Conservation (phyloP, 2,329 filamentous ascomycete genomes). For the Cladosporium sp. region DNA sequence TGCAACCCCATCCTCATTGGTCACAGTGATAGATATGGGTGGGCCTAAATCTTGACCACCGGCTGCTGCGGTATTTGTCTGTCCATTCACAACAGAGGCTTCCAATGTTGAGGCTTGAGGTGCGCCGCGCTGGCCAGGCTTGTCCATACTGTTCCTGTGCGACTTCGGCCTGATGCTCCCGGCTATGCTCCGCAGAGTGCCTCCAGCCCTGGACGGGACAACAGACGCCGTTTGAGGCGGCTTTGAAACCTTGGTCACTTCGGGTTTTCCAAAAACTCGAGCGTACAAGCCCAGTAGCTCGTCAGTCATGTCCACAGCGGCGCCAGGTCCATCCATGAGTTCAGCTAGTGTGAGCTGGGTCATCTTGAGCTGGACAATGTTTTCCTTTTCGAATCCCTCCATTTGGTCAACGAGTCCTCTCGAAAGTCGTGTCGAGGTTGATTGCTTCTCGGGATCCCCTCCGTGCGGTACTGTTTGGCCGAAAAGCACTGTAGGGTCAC, state of each 20-base stretch:
- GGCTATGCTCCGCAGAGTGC: constrained; percentile 46
- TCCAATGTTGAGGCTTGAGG: neutral
- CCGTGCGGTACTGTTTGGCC: neutral
- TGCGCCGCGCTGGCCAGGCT: neutral
- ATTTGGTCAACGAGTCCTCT: constrained; percentile 66
- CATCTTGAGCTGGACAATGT: constrained; percentile 90
- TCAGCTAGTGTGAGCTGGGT: constrained; percentile 83
- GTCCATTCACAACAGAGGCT: neutral
- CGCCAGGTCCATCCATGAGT: constrained; percentile 72
- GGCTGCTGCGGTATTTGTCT: constrained; percentile 9
- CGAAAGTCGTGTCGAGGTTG: constrained; percentile 13
- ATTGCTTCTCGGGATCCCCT: constrained; percentile 17
- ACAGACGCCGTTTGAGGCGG: constrained; percentile 44
- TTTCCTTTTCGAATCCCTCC: constrained; percentile 76
- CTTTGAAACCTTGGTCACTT: constrained; percentile 35
- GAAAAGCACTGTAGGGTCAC: constrained; percentile 60
- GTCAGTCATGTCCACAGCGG: constrained; percentile 80
- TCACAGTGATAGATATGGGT: constrained; percentile 71
- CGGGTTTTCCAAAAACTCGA: constrained; percentile 66
- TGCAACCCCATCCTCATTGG: constrained; percentile 49
- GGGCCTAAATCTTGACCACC: constrained; percentile 21
- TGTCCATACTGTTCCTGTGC: constrained; percentile 20
- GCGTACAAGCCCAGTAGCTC: constrained; percentile 79
- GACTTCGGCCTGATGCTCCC: constrained; percentile 65
- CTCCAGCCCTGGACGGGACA: constrained; percentile 23